Conservation (phyloP, 768 basidiomycete genomes). For the Botryobasidium botryosum region DNA sequence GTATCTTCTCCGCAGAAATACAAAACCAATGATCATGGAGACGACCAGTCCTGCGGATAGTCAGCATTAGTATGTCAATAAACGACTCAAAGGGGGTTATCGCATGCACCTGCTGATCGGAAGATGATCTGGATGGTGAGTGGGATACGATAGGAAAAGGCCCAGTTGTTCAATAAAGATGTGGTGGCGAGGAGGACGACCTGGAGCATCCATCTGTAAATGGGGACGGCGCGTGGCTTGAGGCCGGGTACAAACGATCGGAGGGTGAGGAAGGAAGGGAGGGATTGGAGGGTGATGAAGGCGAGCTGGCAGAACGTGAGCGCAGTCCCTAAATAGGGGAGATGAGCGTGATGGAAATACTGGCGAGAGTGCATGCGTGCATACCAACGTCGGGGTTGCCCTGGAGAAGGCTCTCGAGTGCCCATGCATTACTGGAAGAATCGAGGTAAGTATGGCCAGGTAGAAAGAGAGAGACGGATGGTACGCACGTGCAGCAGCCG, state of each 20-base stretch:
- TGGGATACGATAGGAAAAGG: conserved; percentile 59
- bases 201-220: conserved; percentile 50
- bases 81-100: not conserved
- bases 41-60: conserved; percentile 41
- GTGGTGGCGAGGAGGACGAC: conserved; percentile 50
- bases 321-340: conserved; percentile 39
- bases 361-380: conserved; percentile 6
- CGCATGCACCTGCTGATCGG: conserved; percentile 50
- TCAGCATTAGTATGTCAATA: not conserved
- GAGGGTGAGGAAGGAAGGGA: conserved; percentile 44
- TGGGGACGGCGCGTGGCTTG: conserved; percentile 50
- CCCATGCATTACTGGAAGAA: conserved; percentile 76
- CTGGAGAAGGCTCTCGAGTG: conserved; percentile 56
- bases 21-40: conserved; percentile 55
- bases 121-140: conserved; percentile 70
- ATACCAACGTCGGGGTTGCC: conserved; percentile 51
- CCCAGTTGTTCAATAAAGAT: conserved; percentile 66
- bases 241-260: conserved; percentile 29
- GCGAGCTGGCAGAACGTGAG: conserved; percentile 74
- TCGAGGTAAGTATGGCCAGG: conserved; percentile 51
- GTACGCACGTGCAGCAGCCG: conserved; percentile 78
- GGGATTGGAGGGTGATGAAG: conserved; percentile 51
- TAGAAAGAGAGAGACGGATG: conserved; percentile 62
- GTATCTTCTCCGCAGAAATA: conserved; percentile 44
- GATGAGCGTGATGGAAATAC: conserved; percentile 2